These are phyloP conservation scores for Rosa hybrid DNA, from an alignment of 331 rosid genomes.

Conservation along the genomic window DNA sequence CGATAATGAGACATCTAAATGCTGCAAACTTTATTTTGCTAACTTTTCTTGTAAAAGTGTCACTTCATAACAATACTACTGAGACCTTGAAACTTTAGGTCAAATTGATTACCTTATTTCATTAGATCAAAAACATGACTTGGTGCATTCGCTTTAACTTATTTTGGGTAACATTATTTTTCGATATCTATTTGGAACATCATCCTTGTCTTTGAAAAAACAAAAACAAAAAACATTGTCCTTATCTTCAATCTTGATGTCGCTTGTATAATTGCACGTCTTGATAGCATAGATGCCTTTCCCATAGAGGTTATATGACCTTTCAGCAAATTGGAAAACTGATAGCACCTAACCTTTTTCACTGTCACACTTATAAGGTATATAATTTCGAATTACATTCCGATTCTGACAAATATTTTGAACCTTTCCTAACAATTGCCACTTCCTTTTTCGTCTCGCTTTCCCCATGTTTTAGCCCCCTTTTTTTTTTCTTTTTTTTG, in stretches of 20 bases:
- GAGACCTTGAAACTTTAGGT: neutral
- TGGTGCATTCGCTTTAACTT: neutral
- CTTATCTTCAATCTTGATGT: conserved; percentile 3
- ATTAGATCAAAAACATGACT: neutral
- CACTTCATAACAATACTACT: too few species aligned
- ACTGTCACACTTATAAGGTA: conserved; percentile 22
- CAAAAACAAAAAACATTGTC: too few species aligned
- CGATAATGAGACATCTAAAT: too few species aligned
- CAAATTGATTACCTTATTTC: neutral
- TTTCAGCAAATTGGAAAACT: conserved; percentile 41
- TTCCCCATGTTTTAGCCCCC: neutral
- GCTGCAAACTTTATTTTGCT: too few species aligned
- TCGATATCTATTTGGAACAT: too few species aligned
- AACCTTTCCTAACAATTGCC: neutral
- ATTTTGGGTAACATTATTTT: too few species aligned
- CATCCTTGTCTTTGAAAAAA: too few species aligned
- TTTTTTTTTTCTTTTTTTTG: too few species aligned
- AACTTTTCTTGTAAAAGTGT: too few species aligned
- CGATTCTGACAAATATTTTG: neutral
- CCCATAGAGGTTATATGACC: neutral
- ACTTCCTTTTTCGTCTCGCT: neutral
- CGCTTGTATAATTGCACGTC: neutral
- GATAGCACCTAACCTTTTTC: conserved; percentile 33
- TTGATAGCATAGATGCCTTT: neutral
- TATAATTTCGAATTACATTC: neutral